Percentiles rank a stretch among this genome's conserved stretches.
Conservation (phyloP, 768 basidiomycete species). For the Termitomyces sp. region DNA sequence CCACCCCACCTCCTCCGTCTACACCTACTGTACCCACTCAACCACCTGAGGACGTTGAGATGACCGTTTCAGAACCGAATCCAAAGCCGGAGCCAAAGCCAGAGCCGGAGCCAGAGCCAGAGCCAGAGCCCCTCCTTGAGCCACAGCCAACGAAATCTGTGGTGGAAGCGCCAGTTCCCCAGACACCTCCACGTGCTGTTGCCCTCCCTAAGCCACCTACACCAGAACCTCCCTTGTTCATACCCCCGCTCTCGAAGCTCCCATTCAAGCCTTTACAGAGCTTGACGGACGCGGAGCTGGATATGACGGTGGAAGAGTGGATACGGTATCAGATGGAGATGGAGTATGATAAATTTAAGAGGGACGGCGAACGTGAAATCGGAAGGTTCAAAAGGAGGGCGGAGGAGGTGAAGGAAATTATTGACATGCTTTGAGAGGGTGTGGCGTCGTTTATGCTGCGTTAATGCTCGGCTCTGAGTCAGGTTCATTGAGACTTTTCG, state of each 20-base stretch:
- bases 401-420: constrained; percentile 34
- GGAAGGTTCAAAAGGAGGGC: constrained; percentile 33
- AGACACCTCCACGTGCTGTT: constrained; percentile 8
- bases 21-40: not conserved
- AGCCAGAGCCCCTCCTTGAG: not conserved
- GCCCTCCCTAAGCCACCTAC: constrained; percentile 5
- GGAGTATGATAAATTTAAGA: constrained; percentile 51
- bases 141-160: not conserved
- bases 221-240: constrained; percentile 3
- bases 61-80: constrained; percentile 13
- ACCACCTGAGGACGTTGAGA: constrained; percentile 21
- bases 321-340: constrained; percentile 69
- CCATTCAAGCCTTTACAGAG: constrained; percentile 37
- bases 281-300: constrained; percentile 61
- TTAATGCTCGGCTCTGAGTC: not conserved
- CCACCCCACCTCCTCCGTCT: constrained; percentile 1
- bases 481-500: not conserved
- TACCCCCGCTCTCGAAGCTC: constrained; percentile 39
- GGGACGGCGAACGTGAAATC: constrained; percentile 41
- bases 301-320: constrained; percentile 83
- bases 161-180: not conserved
- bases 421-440: constrained; percentile 26
- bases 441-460: not conserved
- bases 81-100: no score
- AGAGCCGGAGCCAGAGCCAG: constrained; percentile 10